Conservation (phyloP, 192 early-diverging fungal genomes). For the Coemansia sp. region DNA sequence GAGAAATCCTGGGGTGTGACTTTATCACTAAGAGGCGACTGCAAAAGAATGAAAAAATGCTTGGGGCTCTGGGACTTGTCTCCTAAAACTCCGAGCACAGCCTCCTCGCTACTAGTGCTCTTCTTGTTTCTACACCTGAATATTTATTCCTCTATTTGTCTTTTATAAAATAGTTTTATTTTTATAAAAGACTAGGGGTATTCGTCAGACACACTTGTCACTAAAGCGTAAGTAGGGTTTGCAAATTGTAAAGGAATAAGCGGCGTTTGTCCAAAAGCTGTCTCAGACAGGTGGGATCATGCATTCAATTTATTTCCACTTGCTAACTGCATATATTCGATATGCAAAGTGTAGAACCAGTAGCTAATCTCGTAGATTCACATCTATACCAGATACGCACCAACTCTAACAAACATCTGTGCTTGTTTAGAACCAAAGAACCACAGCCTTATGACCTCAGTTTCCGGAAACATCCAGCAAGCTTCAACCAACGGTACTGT, state of each 20-base stretch:
- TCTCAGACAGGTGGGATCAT: too few species aligned
- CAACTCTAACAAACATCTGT: neutral
- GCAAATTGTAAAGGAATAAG: too few species aligned
- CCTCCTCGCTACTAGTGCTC: neutral
- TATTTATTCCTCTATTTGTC: constrained; percentile 5
- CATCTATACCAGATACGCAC: neutral
- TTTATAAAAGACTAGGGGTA: neutral
- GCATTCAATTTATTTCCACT: too few species aligned
- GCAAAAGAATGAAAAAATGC: too few species aligned
- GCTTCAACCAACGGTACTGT: neutral
- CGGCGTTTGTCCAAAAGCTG: too few species aligned
- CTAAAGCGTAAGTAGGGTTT: neutral
- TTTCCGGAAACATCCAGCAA: neutral
- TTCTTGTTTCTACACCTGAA: constrained; percentile 1
- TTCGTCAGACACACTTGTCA: neutral
- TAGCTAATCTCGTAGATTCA: neutral
- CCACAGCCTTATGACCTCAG: neutral
- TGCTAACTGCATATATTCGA: too few species aligned
- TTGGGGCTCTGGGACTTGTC: too few species aligned
- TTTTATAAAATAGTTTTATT: neutral
- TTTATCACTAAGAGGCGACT: too few species aligned
- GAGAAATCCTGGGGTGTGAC: too few species aligned
- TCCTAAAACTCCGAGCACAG: too few species aligned
- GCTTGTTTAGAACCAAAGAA: neutral
- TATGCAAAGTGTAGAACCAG: neutral